A percentile compares a stretch with the other conserved stretches of the same genome.
Conservation (phyloP, 768 basidiomycete species). For the Sutorius australiensis region DNA sequence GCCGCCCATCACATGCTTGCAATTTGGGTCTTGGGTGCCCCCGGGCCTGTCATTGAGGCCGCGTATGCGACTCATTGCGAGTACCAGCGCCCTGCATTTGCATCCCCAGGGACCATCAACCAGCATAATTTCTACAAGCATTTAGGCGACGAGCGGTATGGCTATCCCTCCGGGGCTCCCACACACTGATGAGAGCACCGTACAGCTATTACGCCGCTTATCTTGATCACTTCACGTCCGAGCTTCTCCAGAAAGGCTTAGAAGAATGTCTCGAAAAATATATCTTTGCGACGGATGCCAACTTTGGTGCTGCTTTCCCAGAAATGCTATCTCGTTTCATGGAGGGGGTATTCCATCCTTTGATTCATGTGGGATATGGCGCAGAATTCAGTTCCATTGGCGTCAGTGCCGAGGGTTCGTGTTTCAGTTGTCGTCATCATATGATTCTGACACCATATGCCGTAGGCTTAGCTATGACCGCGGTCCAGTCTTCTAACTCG, state of each 20-base stretch:
- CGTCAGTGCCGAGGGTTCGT: constrained; percentile 56
- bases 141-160: constrained; percentile 55
- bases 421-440: constrained; percentile 33
- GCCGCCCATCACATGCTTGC: constrained; percentile 55
- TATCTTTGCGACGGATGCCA: constrained; percentile 49
- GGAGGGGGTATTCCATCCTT: constrained; percentile 56
- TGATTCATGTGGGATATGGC: constrained; percentile 64
- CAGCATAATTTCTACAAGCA: constrained; percentile 48
- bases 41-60: constrained; percentile 37
- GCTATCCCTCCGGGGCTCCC: background rate
- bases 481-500: constrained; percentile 25
- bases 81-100: constrained; percentile 36
- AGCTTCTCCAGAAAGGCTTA: constrained; percentile 41
- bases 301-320: constrained; percentile 28
- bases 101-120: constrained; percentile 18
- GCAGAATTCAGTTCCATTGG: constrained; percentile 60
- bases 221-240: constrained; percentile 49
- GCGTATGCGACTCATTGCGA: constrained; percentile 41
- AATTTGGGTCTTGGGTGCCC: constrained; percentile 58
- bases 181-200: background rate
- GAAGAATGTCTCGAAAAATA: constrained; percentile 48
- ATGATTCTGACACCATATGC: constrained; percentile 16
- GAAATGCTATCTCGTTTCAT: constrained; percentile 57
- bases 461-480: constrained; percentile 54
- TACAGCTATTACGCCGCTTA: constrained; percentile 59